Percentiles rank a stretch among this genome's conserved stretches.
Conservation (phyloP, 2,329 filamentous ascomycete genomes). For the Ilyonectria mors-panacis region DNA sequence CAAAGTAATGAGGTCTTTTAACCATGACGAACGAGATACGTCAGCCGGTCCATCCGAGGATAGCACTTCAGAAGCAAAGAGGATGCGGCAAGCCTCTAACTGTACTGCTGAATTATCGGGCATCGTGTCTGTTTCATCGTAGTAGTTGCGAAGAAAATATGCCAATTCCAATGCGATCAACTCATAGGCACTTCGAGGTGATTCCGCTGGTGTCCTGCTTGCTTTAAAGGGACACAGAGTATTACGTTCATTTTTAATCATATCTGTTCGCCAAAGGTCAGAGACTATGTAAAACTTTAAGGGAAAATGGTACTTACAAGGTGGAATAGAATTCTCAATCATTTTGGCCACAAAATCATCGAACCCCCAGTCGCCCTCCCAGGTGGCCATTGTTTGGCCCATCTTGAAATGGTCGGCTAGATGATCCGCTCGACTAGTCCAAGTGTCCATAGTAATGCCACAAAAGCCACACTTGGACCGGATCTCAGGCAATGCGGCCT, state of each 20-base stretch:
- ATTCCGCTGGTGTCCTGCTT: constrained; percentile 23
- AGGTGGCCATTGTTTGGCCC: constrained; percentile 58
- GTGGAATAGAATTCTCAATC: constrained; percentile 59
- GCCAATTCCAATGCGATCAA: constrained; percentile 27
- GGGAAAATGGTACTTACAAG: constrained; percentile 51
- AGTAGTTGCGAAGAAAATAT: constrained; percentile 26
- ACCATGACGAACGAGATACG: not conserved
- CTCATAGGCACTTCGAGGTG: constrained; percentile 28
- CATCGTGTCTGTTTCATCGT: constrained; percentile 2
- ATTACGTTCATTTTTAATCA: constrained; percentile 38
- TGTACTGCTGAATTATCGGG: constrained; percentile 13
- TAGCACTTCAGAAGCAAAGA: constrained; percentile 36
- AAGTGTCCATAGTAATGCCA: constrained; percentile 53
- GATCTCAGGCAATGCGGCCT: constrained; percentile 53
- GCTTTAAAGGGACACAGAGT: constrained; percentile 40
- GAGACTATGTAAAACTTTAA: too few species aligned
- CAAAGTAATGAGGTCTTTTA: constrained; percentile 17
- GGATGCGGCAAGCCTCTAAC: constrained; percentile 30
- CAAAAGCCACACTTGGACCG: constrained; percentile 60
- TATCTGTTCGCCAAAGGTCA: constrained; percentile 22
- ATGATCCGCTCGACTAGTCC: constrained; percentile 55
- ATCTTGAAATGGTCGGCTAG: constrained; percentile 59
- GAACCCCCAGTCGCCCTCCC: constrained; percentile 62
- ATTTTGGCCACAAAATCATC: constrained; percentile 53
- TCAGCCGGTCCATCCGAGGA: constrained; percentile 14